These are phyloP conservation scores for Sodiomyces alkalinus DNA, from an alignment of 2,329 filamentous ascomycete genomes.

Conservation along the genomic window DNA sequence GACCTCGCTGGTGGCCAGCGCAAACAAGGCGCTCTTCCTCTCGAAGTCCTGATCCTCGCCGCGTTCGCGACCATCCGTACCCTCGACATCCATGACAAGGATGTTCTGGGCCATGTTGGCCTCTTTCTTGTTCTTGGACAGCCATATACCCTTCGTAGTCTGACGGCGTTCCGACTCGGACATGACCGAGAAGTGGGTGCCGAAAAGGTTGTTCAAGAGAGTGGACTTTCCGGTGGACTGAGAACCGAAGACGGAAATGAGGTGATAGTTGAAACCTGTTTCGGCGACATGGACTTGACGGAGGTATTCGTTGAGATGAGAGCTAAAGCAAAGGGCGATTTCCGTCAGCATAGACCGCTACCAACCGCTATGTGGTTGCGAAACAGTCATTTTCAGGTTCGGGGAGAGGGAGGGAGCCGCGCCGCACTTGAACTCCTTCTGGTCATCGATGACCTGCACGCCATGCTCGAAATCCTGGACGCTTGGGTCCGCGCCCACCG, in stretches of 20 bases:
- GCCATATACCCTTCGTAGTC: constrained; percentile 98
- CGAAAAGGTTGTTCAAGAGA: constrained; percentile 87
- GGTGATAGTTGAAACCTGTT: constrained; percentile 95
- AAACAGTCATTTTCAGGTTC: too few relatives aligned
- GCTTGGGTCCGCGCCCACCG: constrained; percentile 49
- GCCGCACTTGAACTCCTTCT: constrained; percentile 89
- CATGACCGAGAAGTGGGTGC: constrained; percentile 96
- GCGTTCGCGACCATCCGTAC: constrained; percentile 87
- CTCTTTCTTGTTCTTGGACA: constrained; percentile 84
- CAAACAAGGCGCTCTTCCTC: constrained; percentile 93
- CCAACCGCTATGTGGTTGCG: too few relatives aligned
- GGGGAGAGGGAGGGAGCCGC: constrained; percentile 6
- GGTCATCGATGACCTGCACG: constrained; percentile 91
- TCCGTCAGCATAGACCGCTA: constrained; percentile 1
- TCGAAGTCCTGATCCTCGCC: constrained; percentile 99
- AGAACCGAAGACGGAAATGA: constrained; percentile 97
- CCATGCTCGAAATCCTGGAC: constrained; percentile 72
- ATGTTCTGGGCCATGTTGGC: constrained; percentile 86
- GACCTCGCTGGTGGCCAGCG: constrained; percentile 92
- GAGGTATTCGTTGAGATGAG: constrained; percentile 70
- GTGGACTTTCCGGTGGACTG: constrained; percentile 98
- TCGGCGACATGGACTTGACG: constrained; percentile 64
- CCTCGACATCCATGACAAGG: constrained; percentile 97
- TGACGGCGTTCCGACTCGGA: constrained; percentile 84
- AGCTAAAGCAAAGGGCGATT: constrained; percentile 28